Conservation (phyloP, 2,329 filamentous ascomycete species). For the Raffaelea arxii region DNA sequence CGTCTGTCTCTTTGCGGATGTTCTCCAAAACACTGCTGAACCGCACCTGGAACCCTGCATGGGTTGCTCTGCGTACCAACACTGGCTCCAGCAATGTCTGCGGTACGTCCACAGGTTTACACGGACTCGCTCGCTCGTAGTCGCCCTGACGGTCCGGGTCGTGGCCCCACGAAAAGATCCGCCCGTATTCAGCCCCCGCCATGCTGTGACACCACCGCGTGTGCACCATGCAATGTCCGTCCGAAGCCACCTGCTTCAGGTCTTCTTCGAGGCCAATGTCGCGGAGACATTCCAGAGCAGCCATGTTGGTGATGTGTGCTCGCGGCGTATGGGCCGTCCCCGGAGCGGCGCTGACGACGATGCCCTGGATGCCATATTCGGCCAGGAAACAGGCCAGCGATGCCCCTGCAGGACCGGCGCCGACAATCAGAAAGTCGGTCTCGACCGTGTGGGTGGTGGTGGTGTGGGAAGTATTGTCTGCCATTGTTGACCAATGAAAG, state of each 20-base stretch:
- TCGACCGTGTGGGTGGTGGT: too few relatives aligned
- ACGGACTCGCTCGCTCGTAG: constrained; percentile 34
- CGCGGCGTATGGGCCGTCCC: constrained; percentile 46
- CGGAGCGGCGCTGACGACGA: constrained; percentile 39
- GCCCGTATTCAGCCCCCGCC: constrained; percentile 40
- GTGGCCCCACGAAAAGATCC: constrained; percentile 41
- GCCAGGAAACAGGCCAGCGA: constrained; percentile 43
- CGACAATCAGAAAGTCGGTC: constrained; percentile 38
- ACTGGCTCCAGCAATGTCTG: constrained; percentile 39
- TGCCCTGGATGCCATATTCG: constrained; percentile 39
- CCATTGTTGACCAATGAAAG: too few relatives aligned
- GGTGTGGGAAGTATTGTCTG: too few relatives aligned
- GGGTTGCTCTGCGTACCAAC: constrained; percentile 29
- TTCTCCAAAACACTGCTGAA: constrained; percentile 32
- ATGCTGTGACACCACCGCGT: constrained; percentile 43
- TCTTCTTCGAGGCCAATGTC: constrained; percentile 39
- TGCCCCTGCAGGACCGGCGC: constrained; percentile 44
- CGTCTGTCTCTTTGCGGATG: constrained; percentile 14
- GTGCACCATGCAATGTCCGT: constrained; percentile 33
- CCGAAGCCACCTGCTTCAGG: constrained; percentile 24
- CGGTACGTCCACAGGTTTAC: constrained; percentile 32
- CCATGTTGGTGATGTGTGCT: constrained; percentile 52
- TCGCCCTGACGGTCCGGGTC: constrained; percentile 34
- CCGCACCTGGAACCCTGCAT: constrained; percentile 28
- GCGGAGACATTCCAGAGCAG: constrained; percentile 43